These are phyloP conservation scores for Colletotrichum agaves DNA, from an alignment of 2,329 filamentous ascomycete species.

Conservation along the genomic window DNA sequence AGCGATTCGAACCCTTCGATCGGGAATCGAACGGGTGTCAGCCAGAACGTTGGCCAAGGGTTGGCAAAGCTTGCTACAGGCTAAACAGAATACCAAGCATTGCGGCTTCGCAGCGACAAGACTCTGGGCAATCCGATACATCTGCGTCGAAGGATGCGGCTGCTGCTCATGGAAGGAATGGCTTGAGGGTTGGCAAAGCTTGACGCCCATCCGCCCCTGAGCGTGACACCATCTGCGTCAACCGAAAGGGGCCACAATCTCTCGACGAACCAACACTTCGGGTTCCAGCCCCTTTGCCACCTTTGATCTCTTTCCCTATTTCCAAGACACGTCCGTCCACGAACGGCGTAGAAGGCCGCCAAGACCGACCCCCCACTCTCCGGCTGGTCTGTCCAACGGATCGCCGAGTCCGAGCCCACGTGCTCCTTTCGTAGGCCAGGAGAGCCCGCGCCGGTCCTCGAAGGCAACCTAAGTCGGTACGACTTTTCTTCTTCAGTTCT, in stretches of 20 bases:
- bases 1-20: conserved; percentile 22
- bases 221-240: neutral
- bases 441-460: conserved; percentile 3
- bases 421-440: conserved; percentile 34
- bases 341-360: neutral
- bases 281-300: neutral
- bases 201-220: neutral
- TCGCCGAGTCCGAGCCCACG: conserved; percentile 26
- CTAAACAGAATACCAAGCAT: conserved; percentile 4
- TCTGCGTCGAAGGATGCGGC: neutral
- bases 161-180: conserved; percentile 17
- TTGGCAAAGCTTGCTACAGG: conserved; percentile 21
- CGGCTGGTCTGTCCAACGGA: conserved; percentile 18
- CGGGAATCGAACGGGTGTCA: neutral
- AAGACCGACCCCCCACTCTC: conserved; percentile 1
- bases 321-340: conserved; percentile 11
- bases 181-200: conserved; percentile 24
- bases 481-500: neutral
- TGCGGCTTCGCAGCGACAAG: conserved; percentile 12
- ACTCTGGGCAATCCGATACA: conserved; percentile 15
- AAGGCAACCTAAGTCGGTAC: conserved; percentile 11
- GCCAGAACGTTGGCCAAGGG: conserved; percentile 4
- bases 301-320: neutral
- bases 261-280: conserved; percentile 6
- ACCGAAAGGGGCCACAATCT: neutral